A percentile compares a stretch with the other conserved stretches of the same genome.
Evolutionary conservation across 1,284 basidiomycete genomes (phyloP).

Genomic region (Pterula multifida): DNA sequence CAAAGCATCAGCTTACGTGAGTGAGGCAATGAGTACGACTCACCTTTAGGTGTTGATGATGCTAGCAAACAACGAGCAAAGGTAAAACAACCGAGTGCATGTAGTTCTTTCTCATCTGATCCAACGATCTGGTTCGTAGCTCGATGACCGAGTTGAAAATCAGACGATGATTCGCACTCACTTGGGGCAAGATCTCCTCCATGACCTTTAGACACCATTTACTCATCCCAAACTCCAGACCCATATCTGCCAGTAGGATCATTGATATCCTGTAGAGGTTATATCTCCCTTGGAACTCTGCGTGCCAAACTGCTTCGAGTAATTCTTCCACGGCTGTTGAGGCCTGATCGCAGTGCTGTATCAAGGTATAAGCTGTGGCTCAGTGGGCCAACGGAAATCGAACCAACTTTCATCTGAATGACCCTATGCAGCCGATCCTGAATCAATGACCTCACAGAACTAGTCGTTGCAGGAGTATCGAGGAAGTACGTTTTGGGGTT

Average conservation of each 20-base stretch:
- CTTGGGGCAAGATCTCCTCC: constrained; percentile 72
- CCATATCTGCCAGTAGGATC: constrained; percentile 62
- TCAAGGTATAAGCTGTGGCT: constrained; percentile 5
- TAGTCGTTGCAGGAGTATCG: constrained; percentile 13
- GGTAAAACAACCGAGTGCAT: constrained; percentile 62
- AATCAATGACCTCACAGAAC: not conserved
- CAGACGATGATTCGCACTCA: constrained; percentile 14
- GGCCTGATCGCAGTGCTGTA: constrained; percentile 45
- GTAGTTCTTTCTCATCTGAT: constrained; percentile 60
- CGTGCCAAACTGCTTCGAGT: constrained; percentile 61
- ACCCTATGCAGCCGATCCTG: constrained; percentile 44
- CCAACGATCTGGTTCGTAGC: constrained; percentile 39
- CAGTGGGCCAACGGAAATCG: constrained; percentile 3
- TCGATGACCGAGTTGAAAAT: constrained; percentile 2
- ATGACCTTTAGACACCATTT: constrained; percentile 48
- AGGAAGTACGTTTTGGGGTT: constrained; percentile 42
- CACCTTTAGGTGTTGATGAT: not conserved
- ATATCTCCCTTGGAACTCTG: constrained; percentile 64
- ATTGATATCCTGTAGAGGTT: constrained; percentile 53
- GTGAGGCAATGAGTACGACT: constrained; percentile 6
- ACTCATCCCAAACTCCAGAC: constrained; percentile 64
- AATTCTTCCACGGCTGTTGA: constrained; percentile 51
- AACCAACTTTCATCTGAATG: constrained; percentile 43
- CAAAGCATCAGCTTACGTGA: constrained; percentile 1
- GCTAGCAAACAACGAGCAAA: constrained; percentile 51